Evolutionary conservation across 139 green algal genomes (phyloP), one percentile per base, ranked within the genome.

Genomic region (Bryopsis sp.): DNA sequence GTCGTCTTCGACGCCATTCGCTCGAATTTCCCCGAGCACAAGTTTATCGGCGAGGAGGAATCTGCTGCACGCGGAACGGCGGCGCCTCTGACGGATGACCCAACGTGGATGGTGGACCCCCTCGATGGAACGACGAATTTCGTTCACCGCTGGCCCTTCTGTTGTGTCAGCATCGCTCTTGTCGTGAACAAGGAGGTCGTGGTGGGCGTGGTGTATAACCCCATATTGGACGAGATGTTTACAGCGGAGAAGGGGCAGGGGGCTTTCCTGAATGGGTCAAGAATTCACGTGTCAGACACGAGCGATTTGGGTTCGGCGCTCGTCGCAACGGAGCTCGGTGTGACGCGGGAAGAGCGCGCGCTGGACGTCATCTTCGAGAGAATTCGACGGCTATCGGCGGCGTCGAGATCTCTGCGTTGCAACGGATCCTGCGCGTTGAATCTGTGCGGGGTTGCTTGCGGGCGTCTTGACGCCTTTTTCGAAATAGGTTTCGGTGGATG

Each of bases 111-210:
- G 82, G 68, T 83, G 4, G 83, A 86, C 68, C 81, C 80, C 1
- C 35, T 88, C 11, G 80, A 94, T 64, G 92, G 94, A 47, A 99
- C 95, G 22, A 98, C 95, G 64, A 99, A 99, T 81, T 99, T 99
- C 77, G 95, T 99, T 58, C 94, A 99, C 73, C 48, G 81, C 46
- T 97, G 89, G 63, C 95, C 95, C 4, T 97, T 96, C 72, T 84
- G 86, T 11, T 98, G 92, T 70, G 90, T 96, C 4, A 89, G 79
- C 73, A 90, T 97, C 32, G 92, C 71, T 0, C 35, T 74, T 34
- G 57, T 47, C 34, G 46, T 76, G 2, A 48, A 73, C 4, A 58
- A 64, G 47, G 48, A 73, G 68, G 71, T 81, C 31, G 87, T 96
- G n/a, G 77, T 96, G 26, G 95, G 92, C 0, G 90, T 98, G 24